Evolutionary conservation across 108 stramenopile genomes (phyloP).

Genomic region (Cylindrotheca closterium): DNA sequence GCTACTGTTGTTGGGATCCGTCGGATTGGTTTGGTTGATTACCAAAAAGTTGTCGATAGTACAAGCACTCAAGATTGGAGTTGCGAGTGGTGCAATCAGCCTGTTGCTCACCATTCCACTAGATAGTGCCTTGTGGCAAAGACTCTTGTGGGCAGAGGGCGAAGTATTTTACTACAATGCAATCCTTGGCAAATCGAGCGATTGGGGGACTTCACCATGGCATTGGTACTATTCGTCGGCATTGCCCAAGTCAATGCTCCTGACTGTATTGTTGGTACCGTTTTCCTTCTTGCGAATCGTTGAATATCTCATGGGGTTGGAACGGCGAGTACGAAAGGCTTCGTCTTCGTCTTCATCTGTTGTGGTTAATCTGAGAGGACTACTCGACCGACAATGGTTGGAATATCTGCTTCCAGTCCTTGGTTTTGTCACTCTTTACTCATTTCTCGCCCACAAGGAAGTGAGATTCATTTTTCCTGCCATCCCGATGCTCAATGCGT

Average conservation of each 20-base stretch:
- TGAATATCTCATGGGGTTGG: constrained; percentile 32
- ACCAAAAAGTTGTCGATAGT: constrained; percentile 53
- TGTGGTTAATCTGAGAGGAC: background rate
- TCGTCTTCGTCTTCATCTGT: background rate
- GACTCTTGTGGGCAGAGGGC: constrained; percentile 97
- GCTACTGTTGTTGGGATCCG: constrained; percentile 78
- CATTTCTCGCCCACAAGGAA: constrained; percentile 94
- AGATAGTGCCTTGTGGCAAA: constrained; percentile 89
- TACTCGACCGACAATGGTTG: constrained; percentile 51
- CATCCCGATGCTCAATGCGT: constrained; percentile 82
- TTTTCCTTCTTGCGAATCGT: constrained; percentile 59
- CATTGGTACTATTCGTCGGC: constrained; percentile 92
- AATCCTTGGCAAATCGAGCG: constrained; percentile 87
- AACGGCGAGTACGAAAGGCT: constrained; percentile 6
- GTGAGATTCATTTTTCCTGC: constrained; percentile 93
- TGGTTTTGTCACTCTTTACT: constrained; percentile 82
- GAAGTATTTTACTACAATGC: constrained; percentile 96
- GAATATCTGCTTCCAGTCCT: constrained; percentile 59
- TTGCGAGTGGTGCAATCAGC: constrained; percentile 52
- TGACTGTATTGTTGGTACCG: constrained; percentile 72
- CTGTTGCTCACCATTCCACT: constrained; percentile 79
- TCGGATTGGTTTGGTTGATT: constrained; percentile 72
- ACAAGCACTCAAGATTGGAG: constrained; percentile 62
- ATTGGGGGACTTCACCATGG: constrained; percentile 94
- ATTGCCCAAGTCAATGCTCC: constrained; percentile 78